phyloP scores from a whole-genome alignment of 352 stramenopile genomes.

The Phytopythium ostracodes region DNA sequence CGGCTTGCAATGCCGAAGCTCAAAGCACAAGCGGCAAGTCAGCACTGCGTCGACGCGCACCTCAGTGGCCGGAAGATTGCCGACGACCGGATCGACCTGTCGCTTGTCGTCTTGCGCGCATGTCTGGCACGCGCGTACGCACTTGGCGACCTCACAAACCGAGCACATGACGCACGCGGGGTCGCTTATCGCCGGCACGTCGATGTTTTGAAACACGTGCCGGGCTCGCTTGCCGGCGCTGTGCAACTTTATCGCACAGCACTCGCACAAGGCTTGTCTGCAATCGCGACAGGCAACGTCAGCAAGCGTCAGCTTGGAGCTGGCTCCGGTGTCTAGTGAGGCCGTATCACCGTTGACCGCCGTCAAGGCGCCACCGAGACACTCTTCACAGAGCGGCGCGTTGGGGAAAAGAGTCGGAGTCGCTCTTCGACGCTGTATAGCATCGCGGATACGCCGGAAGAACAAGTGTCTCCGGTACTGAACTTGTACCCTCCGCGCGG shows the following conservation, averaged over 20 bases:
- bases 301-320: conserved; percentile 13
- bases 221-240: conserved; percentile 26
- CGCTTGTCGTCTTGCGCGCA: conserved; percentile 3
- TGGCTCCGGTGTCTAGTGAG: neutral
- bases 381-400: conserved; percentile 34
- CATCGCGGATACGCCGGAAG: conserved; percentile 9
- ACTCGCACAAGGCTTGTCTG: conserved; percentile 17
- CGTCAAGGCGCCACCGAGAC: conserved; percentile 3
- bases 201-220: conserved; percentile 29
- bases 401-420: conserved; percentile 22
- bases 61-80: too few species aligned
- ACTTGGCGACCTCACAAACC: conserved; percentile 19
- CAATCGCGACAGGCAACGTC: conserved; percentile 28
- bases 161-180: conserved; percentile 14
- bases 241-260: conserved; percentile 23
- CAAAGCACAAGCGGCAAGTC: conserved; percentile 24
- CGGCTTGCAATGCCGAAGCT: conserved; percentile 15
- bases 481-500: conserved; percentile 10
- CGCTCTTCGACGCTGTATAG: conserved; percentile 11
- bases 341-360: neutral
- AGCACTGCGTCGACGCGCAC: neutral
- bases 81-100: neutral
- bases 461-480: conserved; percentile 6
- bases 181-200: conserved; percentile 20
- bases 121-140: conserved; percentile 13